Base-by-base conservation (phyloP, 1,139 yeast genomes). In the Fermentozyma sake region DNA sequence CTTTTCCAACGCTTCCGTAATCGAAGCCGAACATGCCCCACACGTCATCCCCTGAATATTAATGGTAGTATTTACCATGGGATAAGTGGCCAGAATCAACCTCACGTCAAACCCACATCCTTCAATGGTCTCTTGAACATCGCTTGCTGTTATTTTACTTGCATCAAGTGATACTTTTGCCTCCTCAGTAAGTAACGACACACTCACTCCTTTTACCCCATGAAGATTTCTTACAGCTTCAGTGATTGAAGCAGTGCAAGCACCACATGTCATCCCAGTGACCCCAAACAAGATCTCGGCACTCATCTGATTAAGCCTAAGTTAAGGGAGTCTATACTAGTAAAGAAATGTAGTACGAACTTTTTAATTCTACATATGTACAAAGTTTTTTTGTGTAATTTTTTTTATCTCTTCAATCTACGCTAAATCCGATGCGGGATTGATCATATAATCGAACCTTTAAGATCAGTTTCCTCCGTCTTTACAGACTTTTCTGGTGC, bases 31-130 rank as follows among this genome's bases (percentile, higher is more conserved):
- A 50, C 96, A 87, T 1, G 93, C 72, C 3, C 91, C 83, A 48
- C 96, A 87, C 5, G 96, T 85, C 96, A 87, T 87, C 4, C 96
- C 96, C 17, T 42, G 50, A 1, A 81, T 30, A 21, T 20, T 21
- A 15, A 36, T 15, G 7, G 20, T 14, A n/a, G 42, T 37, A 9
- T 19, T 11, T 13, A 28, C 12, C 12, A 12, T 19, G 27, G 23
- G 44, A 27, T 11, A 31, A 15, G 12, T 11, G 14, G 30, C 10
- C 14, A 12, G 27, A 15, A 40, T n/a, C 15, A 51, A 16, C 8
- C 28, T 22, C 1, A 59, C 66, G 12, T 54, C 67, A 35, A 63
- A 63, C 7, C 70, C 70, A 33, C 65, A 52, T 32, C 48, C 58
- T 28, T 60, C 63, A 5, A 63, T 49, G 9, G 48, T 33, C 4